phyloP scores from a whole-genome alignment of 371 early-diverging fungal genomes.

The Fennellomyces sp. region DNA sequence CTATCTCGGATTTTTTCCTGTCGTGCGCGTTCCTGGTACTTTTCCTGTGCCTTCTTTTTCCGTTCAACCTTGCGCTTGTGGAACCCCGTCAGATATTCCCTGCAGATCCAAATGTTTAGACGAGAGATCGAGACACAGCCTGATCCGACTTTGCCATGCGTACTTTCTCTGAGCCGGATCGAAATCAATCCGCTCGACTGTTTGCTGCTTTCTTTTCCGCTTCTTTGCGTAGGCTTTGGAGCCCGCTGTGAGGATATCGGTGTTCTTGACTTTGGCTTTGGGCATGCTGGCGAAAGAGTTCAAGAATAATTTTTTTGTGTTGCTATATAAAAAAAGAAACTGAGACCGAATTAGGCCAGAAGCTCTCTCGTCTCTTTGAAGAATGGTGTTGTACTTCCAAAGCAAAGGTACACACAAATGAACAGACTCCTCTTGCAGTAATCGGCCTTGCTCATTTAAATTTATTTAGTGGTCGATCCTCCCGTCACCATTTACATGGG shows the following conservation, averaged over 20 bases:
- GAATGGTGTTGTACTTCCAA: constrained; percentile 59
- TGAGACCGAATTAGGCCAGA: not conserved
- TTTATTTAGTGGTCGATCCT: constrained; percentile 68
- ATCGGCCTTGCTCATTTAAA: not conserved
- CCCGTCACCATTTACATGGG: constrained; percentile 94
- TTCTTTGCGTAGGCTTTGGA: constrained; percentile 73
- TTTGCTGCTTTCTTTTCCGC: constrained; percentile 65
- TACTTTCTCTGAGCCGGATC: constrained; percentile 68
- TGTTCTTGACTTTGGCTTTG: constrained; percentile 46
- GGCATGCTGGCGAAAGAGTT: not conserved
- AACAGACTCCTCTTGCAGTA: not conserved
- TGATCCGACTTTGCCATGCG: too few species aligned
- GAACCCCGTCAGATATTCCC: constrained; percentile 82
- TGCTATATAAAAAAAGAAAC: not conserved
- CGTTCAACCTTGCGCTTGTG: constrained; percentile 78
- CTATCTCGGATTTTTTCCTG: constrained; percentile 59
- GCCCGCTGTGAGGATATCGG: constrained; percentile 68
- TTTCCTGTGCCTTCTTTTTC: constrained; percentile 61
- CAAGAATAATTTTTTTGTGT: not conserved
- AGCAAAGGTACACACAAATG: constrained; percentile 45
- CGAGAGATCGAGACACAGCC: too few species aligned
- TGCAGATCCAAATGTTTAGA: constrained; percentile 11
- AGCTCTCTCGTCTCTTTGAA: not conserved
- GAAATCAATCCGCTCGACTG: constrained; percentile 65
- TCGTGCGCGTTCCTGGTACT: constrained; percentile 53